Conservation (phyloP, 257 asterid species). For the Coffea canephora region DNA sequence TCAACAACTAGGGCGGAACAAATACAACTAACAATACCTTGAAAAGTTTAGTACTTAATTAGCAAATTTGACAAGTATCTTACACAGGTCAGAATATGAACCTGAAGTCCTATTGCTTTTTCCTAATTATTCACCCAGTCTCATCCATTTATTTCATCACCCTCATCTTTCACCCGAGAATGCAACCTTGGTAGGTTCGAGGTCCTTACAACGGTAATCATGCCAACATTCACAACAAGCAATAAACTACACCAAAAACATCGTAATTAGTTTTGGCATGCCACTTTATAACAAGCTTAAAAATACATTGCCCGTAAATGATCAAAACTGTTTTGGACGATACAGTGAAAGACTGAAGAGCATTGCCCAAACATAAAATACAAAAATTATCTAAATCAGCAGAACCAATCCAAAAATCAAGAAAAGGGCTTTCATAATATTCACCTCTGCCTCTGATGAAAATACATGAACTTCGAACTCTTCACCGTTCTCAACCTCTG, state of each 20-base stretch:
- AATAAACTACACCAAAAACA: no score
- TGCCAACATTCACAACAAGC: no score
- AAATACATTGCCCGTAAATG: background rate
- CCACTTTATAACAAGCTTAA: background rate
- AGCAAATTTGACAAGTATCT: background rate
- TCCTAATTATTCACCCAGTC: background rate
- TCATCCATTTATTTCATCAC: background rate
- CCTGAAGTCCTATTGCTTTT: background rate
- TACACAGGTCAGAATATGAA: no score
- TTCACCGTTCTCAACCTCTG: slow-evolving; percentile 39
- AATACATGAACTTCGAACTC: slow-evolving; percentile 57
- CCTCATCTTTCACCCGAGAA: background rate
- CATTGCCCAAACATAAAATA: background rate
- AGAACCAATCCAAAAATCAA: background rate
- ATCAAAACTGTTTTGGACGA: background rate
- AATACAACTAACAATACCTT: background rate
- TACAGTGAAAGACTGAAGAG: background rate
- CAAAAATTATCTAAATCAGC: background rate
- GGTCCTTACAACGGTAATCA: background rate
- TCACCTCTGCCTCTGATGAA: slow-evolving; percentile 71
- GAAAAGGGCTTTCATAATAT: background rate
- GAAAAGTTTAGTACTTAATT: background rate
- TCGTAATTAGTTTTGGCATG: background rate
- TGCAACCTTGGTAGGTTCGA: background rate
- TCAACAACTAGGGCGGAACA: background rate